Evolutionary conservation across 192 early-diverging fungal species (phyloP).

Genomic region (Coemansia sp.): DNA sequence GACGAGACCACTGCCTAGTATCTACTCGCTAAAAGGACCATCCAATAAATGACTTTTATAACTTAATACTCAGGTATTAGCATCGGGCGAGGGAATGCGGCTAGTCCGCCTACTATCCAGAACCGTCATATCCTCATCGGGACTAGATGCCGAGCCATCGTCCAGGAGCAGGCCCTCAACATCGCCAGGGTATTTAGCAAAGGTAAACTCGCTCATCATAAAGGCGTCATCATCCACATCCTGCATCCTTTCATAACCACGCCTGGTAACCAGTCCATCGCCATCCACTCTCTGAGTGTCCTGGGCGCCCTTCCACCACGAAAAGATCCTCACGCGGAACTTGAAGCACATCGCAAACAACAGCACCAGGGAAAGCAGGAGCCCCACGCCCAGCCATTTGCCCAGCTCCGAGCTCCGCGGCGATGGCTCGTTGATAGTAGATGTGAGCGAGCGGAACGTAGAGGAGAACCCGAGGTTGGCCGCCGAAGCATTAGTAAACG

Average conservation of each 20-base stretch:
- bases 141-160: slow-evolving; percentile 39
- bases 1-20: slow-evolving; percentile 11
- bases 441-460: slow-evolving; percentile 17
- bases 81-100: background rate
- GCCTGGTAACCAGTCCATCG: slow-evolving; percentile 1
- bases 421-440: background rate
- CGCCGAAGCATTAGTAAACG: slow-evolving; percentile 49
- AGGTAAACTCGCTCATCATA: slow-evolving; percentile 42
- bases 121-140: slow-evolving; percentile 29
- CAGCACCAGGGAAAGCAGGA: slow-evolving; percentile 7
- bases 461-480: slow-evolving; percentile 39
- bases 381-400: slow-evolving; percentile 26
- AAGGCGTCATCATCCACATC: slow-evolving; percentile 30
- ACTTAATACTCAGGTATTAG: background rate
- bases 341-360: slow-evolving; percentile 14
- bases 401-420: background rate
- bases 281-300: slow-evolving; percentile 12
- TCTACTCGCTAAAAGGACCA: background rate
- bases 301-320: slow-evolving; percentile 26
- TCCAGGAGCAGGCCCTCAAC: slow-evolving; percentile 38
- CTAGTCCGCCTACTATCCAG: slow-evolving; percentile 2
- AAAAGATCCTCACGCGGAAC: slow-evolving; percentile 21
- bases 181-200: slow-evolving; percentile 14
- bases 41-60: background rate
- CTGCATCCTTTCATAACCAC: background rate